Base-by-base conservation (phyloP, 768 basidiomycete genomes). In the Leccinum fibrillosum region DNA sequence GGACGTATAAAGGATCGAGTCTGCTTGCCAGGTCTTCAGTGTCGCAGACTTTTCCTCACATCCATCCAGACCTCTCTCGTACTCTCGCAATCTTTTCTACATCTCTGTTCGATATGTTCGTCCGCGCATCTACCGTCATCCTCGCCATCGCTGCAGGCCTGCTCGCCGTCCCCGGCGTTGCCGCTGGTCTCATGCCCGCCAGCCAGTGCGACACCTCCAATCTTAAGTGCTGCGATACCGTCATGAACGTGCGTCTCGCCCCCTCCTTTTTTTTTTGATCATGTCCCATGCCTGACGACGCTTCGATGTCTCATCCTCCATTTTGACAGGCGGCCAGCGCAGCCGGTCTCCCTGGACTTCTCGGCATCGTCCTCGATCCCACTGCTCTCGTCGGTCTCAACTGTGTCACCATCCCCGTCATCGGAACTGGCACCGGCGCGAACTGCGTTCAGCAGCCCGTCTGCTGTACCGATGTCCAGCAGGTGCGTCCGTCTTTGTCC, bases 1-100 rank as follows among this genome's bases (percentile, higher is more conserved):
- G 53, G 23, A 55, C 49, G 37, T 66, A 66, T 68, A 66, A 68
- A 62, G 39, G 35, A 15, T 17, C 23, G 26, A 35, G 15, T 37
- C 15, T 5, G 17, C 1, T 32, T 9, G 12, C 28, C 42, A n/a
- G 28, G 45, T 42, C 13, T 47, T 52, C 28, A 54, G 61, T 17
- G 19, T 53, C 34, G 7, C 52, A 52, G 21, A 30, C 47, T 11
- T 39, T 17, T 17, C 55, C 53, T 52, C 25, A 6, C 10, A 2
- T 42, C 19, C 48, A 35, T 30, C 55, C 53, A 39, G 13, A 44
- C 44, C 35, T 37, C 35, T 37, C 35, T 35, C 35, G 35, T 15
- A 35, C 35, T 15, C 19, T 32, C n/a, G 60, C 34, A 49, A 19
- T 25, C 26, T 35, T 9, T 42, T 15, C 32, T 32, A 15, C 19